Conservation (phyloP, 2,329 filamentous ascomycete species). For the Elsinoe fawcettii region DNA sequence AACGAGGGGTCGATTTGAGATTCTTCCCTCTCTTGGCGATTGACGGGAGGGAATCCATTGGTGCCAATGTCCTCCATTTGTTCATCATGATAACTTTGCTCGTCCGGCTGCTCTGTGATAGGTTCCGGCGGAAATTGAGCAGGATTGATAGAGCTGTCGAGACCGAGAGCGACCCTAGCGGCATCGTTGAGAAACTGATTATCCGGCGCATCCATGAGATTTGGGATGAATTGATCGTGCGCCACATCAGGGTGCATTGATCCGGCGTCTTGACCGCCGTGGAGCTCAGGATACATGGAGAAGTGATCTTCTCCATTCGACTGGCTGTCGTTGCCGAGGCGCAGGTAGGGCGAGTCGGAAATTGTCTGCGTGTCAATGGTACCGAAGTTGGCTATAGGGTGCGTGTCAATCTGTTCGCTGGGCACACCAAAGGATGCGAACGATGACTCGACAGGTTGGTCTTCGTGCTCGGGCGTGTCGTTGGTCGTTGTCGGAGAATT, state of each 20-base stretch:
- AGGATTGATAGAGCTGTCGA: conserved; percentile 10
- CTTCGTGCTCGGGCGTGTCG: neutral
- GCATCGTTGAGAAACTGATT: conserved; percentile 9
- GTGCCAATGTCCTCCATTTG: neutral
- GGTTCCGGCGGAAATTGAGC: neutral
- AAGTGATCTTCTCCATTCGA: neutral
- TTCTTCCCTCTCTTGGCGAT: neutral
- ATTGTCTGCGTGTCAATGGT: conserved; percentile 11
- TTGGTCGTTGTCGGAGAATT: neutral
- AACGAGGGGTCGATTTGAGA: conserved; percentile 5
- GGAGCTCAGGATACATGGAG: conserved; percentile 5
- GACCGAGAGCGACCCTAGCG: neutral
- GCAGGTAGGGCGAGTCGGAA: conserved; percentile 9
- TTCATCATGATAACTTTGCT: neutral
- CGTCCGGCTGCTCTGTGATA: neutral
- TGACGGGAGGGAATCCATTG: neutral
- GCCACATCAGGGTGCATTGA: neutral
- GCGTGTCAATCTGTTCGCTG: neutral
- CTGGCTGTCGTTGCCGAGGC: conserved; percentile 1
- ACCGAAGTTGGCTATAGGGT: neutral
- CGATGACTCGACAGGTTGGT: neutral
- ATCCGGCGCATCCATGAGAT: neutral
- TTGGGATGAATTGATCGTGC: neutral
- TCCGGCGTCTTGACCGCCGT: neutral
- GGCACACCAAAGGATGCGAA: neutral